Conservation (phyloP, 202 grass and related monocot species). For the Zoysia matrella region DNA sequence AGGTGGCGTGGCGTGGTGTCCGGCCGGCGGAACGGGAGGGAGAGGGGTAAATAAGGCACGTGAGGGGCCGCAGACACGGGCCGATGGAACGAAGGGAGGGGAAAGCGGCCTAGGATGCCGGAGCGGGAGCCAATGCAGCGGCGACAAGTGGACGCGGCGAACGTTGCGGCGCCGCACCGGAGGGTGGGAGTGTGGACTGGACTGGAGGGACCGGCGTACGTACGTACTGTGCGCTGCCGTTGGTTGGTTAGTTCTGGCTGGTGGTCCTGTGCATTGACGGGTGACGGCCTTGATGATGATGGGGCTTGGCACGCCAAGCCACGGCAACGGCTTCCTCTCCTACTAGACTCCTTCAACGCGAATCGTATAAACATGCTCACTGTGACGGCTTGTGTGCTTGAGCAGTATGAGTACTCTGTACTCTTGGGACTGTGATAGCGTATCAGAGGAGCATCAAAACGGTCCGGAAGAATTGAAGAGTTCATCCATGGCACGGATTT, state of each 20-base stretch:
- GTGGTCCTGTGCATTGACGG: slow-evolving; percentile 19
- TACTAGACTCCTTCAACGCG: neutral
- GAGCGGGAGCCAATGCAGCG: neutral
- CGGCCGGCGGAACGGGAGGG: slow-evolving; percentile 36
- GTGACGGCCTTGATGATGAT: neutral
- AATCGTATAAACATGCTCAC: neutral
- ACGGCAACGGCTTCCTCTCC: neutral
- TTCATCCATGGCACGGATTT: neutral
- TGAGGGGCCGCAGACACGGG: slow-evolving; percentile 32
- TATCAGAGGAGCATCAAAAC: neutral
- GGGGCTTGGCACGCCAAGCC: neutral
- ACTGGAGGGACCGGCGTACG: too few relatives aligned
- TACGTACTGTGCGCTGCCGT: neutral
- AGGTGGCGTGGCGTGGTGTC: neutral
- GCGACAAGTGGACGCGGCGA: slow-evolving; percentile 32
- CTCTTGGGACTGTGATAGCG: too few relatives aligned
- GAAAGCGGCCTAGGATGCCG: slow-evolving; percentile 41
- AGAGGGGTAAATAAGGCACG: slow-evolving; percentile 53
- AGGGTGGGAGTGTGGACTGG: too few relatives aligned
- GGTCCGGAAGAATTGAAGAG: neutral
- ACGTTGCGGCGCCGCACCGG: slow-evolving; percentile 50
- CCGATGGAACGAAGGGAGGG: neutral
- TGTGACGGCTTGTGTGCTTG: neutral
- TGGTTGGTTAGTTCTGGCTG: slow-evolving; percentile 48
- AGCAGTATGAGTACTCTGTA: too few relatives aligned